These are phyloP conservation scores for slime mould (Dictyostelium discoideum) DNA, from an alignment of 78 protist genomes.

Conservation along the genomic window DNA sequence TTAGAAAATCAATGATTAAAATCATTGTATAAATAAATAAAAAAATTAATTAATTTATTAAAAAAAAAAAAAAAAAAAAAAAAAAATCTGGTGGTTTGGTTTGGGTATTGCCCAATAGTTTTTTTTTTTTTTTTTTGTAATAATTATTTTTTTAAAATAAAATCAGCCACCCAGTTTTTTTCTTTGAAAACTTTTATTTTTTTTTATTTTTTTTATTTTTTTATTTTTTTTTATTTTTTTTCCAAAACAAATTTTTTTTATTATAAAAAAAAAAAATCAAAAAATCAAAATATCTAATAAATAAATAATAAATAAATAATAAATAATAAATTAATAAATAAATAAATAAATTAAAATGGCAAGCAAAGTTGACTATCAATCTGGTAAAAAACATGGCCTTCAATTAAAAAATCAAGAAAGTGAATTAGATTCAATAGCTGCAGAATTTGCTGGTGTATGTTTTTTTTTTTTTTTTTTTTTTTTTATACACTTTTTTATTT, in stretches of 20 bases:
- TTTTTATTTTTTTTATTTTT: no score
- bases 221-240: background rate
- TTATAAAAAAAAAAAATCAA: background rate
- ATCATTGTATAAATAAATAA: background rate
- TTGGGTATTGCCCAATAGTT: no score
- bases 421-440: conserved; percentile 56
- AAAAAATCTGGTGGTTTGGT: background rate
- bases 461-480: background rate
- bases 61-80: background rate
- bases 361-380: conserved; percentile 27
- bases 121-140: background rate
- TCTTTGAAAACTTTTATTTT: background rate
- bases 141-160: background rate
- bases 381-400: conserved; percentile 51
- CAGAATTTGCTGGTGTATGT: conserved; percentile 52
- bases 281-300: background rate
- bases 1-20: conserved; percentile 27
- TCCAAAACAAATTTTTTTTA: background rate
- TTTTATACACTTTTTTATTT: background rate
- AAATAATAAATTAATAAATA: background rate
- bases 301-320: background rate
- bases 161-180: background rate
- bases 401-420: conserved; percentile 34
- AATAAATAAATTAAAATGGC: background rate
- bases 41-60: background rate